phyloP scores from a whole-genome alignment of 257 asterid genomes.

The Thymus quinquecostatus region DNA sequence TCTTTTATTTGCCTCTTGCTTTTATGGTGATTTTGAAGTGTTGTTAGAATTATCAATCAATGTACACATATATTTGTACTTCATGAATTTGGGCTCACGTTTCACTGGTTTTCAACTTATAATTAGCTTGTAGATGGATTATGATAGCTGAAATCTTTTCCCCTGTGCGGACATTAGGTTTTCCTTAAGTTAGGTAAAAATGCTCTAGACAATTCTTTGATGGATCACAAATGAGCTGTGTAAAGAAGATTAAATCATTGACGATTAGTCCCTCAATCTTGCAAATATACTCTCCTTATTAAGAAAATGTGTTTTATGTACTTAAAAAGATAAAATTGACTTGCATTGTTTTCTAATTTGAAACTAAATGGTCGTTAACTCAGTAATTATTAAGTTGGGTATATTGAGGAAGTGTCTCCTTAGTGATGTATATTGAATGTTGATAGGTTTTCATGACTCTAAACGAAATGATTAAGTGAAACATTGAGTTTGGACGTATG shows the following conservation, averaged over 20 bases:
- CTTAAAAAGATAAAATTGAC: not conserved
- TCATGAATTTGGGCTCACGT: not conserved
- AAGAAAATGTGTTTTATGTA: not conserved
- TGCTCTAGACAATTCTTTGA: not conserved
- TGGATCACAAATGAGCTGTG: constrained; percentile 3
- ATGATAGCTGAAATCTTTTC: not conserved
- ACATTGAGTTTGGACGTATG: too few species aligned
- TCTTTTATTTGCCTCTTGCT: not conserved
- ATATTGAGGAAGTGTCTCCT: not conserved
- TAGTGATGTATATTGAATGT: not conserved
- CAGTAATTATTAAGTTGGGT: not conserved
- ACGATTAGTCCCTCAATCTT: not conserved
- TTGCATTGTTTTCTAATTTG: not conserved
- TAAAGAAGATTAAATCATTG: constrained; percentile 6
- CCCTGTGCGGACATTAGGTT: not conserved
- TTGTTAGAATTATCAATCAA: too few species aligned
- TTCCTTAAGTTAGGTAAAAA: not conserved
- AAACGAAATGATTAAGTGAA: too few species aligned
- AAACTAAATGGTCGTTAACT: not conserved
- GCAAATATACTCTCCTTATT: not conserved
- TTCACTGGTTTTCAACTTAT: not conserved
- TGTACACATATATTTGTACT: not conserved
- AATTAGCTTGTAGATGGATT: not conserved
- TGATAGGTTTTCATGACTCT: too few species aligned
- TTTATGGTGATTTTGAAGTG: not conserved